A percentile compares a stretch with the other conserved stretches of the same genome.
phyloP scores from a whole-genome alignment of 2,329 filamentous ascomycete species.

The Metarhizium anisopliae region DNA sequence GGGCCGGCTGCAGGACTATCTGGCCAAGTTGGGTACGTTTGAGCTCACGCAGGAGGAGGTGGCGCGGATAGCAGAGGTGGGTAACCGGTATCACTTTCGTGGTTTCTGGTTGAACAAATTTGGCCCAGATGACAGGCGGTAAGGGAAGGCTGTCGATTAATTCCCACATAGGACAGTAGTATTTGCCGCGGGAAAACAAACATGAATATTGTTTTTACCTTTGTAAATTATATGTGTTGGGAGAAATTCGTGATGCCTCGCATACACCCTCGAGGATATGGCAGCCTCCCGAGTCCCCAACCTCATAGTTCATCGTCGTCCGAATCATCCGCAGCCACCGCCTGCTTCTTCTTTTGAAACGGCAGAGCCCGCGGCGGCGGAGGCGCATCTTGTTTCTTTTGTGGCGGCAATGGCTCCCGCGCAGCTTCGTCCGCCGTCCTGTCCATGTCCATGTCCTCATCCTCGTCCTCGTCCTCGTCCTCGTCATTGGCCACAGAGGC shows the following conservation, averaged over 20 bases:
- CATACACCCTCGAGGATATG: too few relatives aligned
- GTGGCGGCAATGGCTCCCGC: conserved; percentile 9
- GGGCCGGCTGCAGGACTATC: conserved; percentile 46
- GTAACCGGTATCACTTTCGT: conserved; percentile 52
- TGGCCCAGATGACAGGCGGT: conserved; percentile 37
- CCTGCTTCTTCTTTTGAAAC: conserved; percentile 19
- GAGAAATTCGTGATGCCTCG: too few relatives aligned
- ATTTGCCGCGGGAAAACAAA: not conserved
- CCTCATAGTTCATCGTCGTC: conserved; percentile 46
- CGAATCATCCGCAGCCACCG: conserved; percentile 33
- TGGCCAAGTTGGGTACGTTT: conserved; percentile 41
- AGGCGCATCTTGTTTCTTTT: conserved; percentile 12
- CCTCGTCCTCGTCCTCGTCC: conserved; percentile 21
- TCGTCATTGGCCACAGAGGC: conserved; percentile 33
- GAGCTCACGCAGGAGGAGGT: conserved; percentile 53
- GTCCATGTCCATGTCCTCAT: conserved; percentile 20
- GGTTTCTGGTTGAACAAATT: conserved; percentile 50
- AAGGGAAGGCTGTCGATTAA: not conserved
- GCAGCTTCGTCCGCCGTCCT: not conserved
- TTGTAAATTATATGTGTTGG: too few relatives aligned
- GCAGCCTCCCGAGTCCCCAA: too few relatives aligned
- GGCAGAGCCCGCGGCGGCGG: not conserved
- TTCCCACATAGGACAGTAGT: not conserved
- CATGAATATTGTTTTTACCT: not conserved
- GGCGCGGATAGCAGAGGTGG: conserved; percentile 43